Evolutionary conservation across 257 asterid genomes (phyloP).

Genomic region (Pogostemon cablin): DNA sequence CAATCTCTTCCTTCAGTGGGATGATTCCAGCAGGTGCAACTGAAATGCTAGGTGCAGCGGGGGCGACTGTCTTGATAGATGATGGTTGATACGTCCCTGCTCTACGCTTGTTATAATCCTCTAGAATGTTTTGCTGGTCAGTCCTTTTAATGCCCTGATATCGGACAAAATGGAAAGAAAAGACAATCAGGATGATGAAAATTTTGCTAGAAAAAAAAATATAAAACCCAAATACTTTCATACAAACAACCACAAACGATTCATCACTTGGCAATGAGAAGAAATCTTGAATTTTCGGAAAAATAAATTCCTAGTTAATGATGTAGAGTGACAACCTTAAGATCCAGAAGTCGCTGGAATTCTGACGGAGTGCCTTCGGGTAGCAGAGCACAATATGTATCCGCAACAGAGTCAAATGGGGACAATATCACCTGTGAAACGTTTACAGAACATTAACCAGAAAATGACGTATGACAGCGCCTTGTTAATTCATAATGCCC

Average conservation of each 20-base stretch:
- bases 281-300: background rate
- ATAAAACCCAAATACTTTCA: no score
- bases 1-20: constrained; percentile 82
- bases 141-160: constrained; percentile 85
- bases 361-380: constrained; percentile 95
- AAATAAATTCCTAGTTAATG: constrained; percentile 19
- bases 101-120: constrained; percentile 89
- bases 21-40: constrained; percentile 63
- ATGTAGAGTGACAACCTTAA: constrained; percentile 60
- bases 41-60: constrained; percentile 48
- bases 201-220: background rate
- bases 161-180: constrained; percentile 12
- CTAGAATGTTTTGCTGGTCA: constrained; percentile 93
- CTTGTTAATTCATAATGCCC: background rate
- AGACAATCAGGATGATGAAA: background rate
- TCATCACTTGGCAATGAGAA: constrained; percentile 14
- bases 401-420: constrained; percentile 96
- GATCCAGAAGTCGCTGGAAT: constrained; percentile 94
- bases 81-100: constrained; percentile 70
- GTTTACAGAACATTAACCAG: constrained; percentile 26
- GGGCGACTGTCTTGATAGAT: constrained; percentile 48
- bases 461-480: constrained; percentile 13
- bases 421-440: constrained; percentile 83
- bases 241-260: background rate
- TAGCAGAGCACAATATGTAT: constrained; percentile 92